Evolutionary conservation across 2,329 filamentous ascomycete genomes (phyloP).

Genomic region (Shiraia bambusicola): DNA sequence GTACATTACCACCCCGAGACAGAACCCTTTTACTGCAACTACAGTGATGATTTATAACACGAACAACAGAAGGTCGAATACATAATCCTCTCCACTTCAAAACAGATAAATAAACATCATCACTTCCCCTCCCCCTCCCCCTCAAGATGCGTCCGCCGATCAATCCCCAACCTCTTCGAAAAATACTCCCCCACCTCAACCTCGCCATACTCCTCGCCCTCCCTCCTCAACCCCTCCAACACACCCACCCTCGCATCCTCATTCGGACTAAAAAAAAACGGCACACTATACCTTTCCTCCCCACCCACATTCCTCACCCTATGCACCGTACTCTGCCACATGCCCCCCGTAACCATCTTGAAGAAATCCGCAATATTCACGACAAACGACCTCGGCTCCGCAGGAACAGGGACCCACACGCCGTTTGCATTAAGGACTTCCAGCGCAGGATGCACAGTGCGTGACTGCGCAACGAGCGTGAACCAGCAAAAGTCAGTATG

Average conservation of each 20-base stretch:
- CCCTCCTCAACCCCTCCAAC: constrained; percentile 28
- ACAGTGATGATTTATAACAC: too few species aligned
- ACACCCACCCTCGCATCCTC: constrained; percentile 38
- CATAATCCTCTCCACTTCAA: too few species aligned
- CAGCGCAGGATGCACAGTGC: constrained; percentile 31
- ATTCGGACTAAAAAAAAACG: constrained; percentile 45
- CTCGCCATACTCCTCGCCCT: constrained; percentile 30
- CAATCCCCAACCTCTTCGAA: constrained; percentile 33
- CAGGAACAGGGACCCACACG: constrained; percentile 44
- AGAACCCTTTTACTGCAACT: too few species aligned
- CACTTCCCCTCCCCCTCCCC: constrained; percentile 9
- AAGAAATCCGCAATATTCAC: constrained; percentile 48
- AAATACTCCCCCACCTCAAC: constrained; percentile 39
- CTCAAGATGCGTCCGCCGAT: constrained; percentile 36
- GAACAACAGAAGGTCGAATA: too few species aligned
- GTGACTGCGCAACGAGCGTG: constrained; percentile 43
- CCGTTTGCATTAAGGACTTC: constrained; percentile 49
- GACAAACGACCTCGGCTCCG: constrained; percentile 41
- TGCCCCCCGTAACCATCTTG: constrained; percentile 45
- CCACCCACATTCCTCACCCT: constrained; percentile 45
- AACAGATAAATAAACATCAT: too few species aligned
- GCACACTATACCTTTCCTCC: constrained; percentile 44
- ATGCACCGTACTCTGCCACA: constrained; percentile 46
- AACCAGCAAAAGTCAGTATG: constrained; percentile 50
- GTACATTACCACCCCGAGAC: too few species aligned